Conservation (phyloP, 2,329 filamentous ascomycete species). For the Berkeleyomyces rouxiae region DNA sequence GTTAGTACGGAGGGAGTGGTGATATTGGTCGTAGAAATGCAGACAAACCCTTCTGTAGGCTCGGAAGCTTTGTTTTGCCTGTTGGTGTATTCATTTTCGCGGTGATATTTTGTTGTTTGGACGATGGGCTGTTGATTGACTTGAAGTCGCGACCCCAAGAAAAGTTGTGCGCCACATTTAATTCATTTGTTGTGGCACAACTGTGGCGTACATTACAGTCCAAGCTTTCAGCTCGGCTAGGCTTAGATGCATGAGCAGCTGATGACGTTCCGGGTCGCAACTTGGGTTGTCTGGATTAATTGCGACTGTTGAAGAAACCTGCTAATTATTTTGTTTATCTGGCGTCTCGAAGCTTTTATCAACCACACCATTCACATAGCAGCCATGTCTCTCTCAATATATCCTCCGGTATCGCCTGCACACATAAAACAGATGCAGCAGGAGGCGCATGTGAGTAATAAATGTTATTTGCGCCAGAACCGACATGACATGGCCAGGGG, state of each 20-base stretch:
- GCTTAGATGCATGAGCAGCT: neutral
- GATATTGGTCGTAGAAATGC: neutral
- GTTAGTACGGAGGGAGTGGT: neutral
- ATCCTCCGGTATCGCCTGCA: conserved; percentile 34
- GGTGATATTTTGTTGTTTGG: neutral
- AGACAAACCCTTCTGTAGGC: conserved; percentile 21
- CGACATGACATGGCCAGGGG: neutral
- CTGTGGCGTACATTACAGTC: conserved; percentile 4
- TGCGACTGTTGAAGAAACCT: neutral
- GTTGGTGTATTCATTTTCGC: conserved; percentile 11
- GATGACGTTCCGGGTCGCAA: neutral
- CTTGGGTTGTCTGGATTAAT: neutral
- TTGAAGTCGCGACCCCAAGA: neutral
- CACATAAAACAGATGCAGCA: conserved; percentile 34
- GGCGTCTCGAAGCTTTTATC: neutral
- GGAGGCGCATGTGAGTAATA: conserved; percentile 31
- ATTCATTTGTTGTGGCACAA: conserved; percentile 2
- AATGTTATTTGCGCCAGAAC: neutral
- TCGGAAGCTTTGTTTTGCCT: conserved; percentile 21
- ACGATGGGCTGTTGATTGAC: neutral
- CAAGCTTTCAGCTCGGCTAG: neutral
- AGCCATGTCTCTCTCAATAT: conserved; percentile 41
- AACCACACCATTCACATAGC: neutral
- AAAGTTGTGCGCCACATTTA: neutral
- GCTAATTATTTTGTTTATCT: too few relatives aligned